These are phyloP conservation scores for Epichloe scottii DNA, from an alignment of 2,329 filamentous ascomycete species.

Conservation along the genomic window DNA sequence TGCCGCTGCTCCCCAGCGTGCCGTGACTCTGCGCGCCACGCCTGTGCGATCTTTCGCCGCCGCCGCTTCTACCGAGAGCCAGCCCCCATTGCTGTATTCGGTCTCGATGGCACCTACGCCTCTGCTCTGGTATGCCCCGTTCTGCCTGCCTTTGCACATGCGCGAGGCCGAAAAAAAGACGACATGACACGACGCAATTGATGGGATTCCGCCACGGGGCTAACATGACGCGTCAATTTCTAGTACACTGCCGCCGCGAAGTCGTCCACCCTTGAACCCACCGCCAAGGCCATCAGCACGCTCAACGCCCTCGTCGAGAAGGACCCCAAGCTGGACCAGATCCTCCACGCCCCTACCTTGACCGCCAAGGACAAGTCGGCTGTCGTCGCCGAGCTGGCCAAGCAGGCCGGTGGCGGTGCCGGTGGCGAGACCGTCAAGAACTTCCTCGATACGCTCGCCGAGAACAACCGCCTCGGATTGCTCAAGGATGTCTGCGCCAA, in stretches of 20 bases:
- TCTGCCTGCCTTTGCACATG: not conserved
- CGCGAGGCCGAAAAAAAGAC: not conserved
- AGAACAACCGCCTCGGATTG: slow-evolving; percentile 88
- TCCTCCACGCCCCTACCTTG: slow-evolving; percentile 75
- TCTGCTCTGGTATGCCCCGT: slow-evolving; percentile 74
- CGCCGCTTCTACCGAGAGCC: slow-evolving; percentile 51
- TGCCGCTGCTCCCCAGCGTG: slow-evolving; percentile 48
- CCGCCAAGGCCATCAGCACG: slow-evolving; percentile 63
- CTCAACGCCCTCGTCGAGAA: slow-evolving; percentile 63
- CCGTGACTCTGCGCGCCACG: slow-evolving; percentile 28
- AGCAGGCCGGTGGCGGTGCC: slow-evolving; percentile 62
- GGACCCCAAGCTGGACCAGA: slow-evolving; percentile 66
- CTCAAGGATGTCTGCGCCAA: slow-evolving; percentile 76
- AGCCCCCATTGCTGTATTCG: slow-evolving; percentile 88
- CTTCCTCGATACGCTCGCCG: slow-evolving; percentile 79
- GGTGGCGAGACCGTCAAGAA: slow-evolving; percentile 83
- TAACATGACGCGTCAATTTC: slow-evolving; percentile 19
- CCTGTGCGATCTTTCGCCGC: slow-evolving; percentile 67
- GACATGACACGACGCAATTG: not conserved
- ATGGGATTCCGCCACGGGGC: not conserved
- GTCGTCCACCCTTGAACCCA: slow-evolving; percentile 70
- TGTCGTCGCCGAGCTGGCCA: slow-evolving; percentile 79
- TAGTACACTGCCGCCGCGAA: slow-evolving; percentile 96
- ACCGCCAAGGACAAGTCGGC: slow-evolving; percentile 66
- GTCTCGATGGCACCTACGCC: slow-evolving; percentile 95